These are phyloP conservation scores for Eleusine indica DNA, from an alignment of 176 grass and related monocot genomes.

Conservation along the genomic window DNA sequence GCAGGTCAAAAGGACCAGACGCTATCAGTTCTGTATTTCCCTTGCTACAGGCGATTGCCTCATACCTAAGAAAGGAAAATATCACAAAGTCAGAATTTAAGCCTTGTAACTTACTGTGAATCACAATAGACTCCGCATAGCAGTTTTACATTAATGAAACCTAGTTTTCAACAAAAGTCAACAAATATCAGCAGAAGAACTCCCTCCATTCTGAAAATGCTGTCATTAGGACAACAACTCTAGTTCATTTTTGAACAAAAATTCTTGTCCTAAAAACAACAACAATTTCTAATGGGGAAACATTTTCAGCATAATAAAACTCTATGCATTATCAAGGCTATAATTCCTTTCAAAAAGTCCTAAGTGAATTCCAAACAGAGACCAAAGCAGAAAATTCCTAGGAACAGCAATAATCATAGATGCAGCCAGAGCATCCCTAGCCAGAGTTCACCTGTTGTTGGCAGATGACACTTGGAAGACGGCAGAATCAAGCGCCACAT, in stretches of 20 bases:
- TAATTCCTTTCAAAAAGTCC: not conserved
- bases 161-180: constrained; percentile 14
- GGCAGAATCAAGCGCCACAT: constrained; percentile 72
- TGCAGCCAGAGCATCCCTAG: constrained; percentile 1
- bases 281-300: not conserved
- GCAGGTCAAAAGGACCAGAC: constrained; percentile 73
- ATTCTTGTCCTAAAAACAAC: no score
- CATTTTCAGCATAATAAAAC: not conserved
- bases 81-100: not conserved
- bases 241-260: no score
- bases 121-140: not conserved
- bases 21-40: constrained; percentile 64
- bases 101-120: constrained; percentile 1
- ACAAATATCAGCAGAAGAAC: not conserved
- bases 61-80: constrained; percentile 59
- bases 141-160: not conserved
- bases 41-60: constrained; percentile 64
- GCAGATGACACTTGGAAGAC: constrained; percentile 64
- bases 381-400: not conserved
- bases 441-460: constrained; percentile 65
- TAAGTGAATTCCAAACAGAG: not conserved
- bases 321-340: not conserved
- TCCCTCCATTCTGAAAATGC: no score
- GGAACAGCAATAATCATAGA: constrained; percentile 20
- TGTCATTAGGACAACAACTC: no score